Evolutionary conservation across 2,329 filamentous ascomycete genomes (phyloP), one percentile per base, ranked within the genome.

Genomic region (Dactylellina cionopaga): DNA sequence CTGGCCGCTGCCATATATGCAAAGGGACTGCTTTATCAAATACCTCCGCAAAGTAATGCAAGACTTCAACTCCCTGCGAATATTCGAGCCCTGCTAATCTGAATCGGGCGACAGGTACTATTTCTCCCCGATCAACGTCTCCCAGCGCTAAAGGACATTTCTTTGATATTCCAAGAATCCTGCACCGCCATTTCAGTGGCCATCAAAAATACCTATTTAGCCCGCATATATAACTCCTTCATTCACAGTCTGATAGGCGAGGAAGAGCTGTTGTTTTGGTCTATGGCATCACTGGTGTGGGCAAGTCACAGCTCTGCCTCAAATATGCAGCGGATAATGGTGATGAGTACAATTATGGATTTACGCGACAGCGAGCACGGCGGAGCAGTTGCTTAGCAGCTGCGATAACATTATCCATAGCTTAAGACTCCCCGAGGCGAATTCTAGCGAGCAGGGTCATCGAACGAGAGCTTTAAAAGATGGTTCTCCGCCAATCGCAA

Each of bases 1-100:
- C 76, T 65, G 2, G 77, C 71, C 3, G 80, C 77, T 6, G 80
- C 78, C 2, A 79, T 78, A 6, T 79, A 31, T 5, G 52, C 54
- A 5, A 77, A 76, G 49, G 71, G 72, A 13, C 35, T 76, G n/a
- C n/a, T 17, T 59, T 76, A 15, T 41, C 58, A 11, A n/a, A n/a
- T n/a, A n/a, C n/a, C n/a, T n/a, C n/a, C n/a, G n/a, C n/a, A n/a
- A n/a, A n/a, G n/a, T n/a, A n/a, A n/a, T n/a, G n/a, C n/a, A n/a
- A n/a, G n/a, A n/a, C n/a, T n/a, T n/a, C n/a, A n/a, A n/a, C n/a
- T n/a, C n/a, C n/a, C n/a, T n/a, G n/a, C n/a, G n/a, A n/a, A n/a
- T n/a, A n/a, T n/a, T n/a, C n/a, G n/a, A n/a, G n/a, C n/a, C n/a
- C n/a, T n/a, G n/a, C n/a, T n/a, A n/a, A n/a, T n/a, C n/a, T n/a